Base-by-base conservation (phyloP, 768 basidiomycete genomes). In the Pholiota microspora region DNA sequence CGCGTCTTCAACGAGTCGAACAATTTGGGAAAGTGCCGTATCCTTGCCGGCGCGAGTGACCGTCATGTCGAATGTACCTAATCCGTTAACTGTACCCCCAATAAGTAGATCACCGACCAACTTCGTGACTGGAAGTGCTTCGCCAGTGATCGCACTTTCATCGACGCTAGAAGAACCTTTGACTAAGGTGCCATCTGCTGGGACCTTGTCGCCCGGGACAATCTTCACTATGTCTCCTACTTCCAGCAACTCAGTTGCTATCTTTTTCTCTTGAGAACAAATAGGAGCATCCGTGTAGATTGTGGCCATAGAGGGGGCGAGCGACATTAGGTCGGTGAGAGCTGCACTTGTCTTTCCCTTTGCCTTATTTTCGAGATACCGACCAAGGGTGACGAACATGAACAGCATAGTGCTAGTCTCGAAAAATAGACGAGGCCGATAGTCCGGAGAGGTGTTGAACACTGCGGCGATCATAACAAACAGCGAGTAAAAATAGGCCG, bases 401-500 rank as follows among this genome's bases (percentile, higher is more conserved):
- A 99, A 88, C 57, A 99, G 77, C 97, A 98, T 98, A 16, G 97
- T 97, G 65, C 93, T 97, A 1, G 97, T 98, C 73, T 99, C 97
- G 74, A 98, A 98, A 73, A 98, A 98, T 42, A 94, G 81, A 67
- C 88, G 82, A 1, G 97, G 96, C 16, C 83, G 86, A 66, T 80
- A 92, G 38, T 78, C 78, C 0, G 86, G 79, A 8, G 87, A 81
- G 4, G 77, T 69, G 63, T 85, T 84, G 70, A 87, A 79, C 3
- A 78, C 67, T 5, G 92, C 88, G 47, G 74, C 73, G 56, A 91
- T 40, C 76, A 99, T 79, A 44, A 80, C 71, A 56, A 83, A 71
- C 23, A 94, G 56, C 0, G 96, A 98, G 71, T 98, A 99, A 61
- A 87, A 78, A 68, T 96, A 98, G 7, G 97, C 92, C 0, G 96